Evolutionary conservation across 1,139 yeast species (phyloP).

Genomic region (Nadsonia commutata): DNA sequence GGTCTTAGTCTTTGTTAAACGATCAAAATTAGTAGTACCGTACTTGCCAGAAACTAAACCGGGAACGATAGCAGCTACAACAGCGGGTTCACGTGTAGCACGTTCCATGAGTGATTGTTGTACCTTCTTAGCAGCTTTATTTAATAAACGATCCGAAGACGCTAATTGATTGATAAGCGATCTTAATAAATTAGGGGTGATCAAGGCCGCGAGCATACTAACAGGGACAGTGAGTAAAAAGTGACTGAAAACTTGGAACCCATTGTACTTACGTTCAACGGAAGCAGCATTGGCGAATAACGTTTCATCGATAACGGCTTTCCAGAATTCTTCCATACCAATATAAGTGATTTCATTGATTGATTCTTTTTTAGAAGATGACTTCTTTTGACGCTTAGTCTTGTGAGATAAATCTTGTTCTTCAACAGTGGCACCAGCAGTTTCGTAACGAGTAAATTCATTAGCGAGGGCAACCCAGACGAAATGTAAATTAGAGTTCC

Average conservation of each 20-base stretch:
- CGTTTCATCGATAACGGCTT: conserved; percentile 61
- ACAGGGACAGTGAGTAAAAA: conserved; percentile 26
- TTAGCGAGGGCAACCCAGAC: conserved; percentile 62
- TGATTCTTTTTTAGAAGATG: conserved; percentile 23
- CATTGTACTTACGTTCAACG: conserved; percentile 77
- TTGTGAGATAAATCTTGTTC: conserved; percentile 1
- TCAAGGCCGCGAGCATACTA: conserved; percentile 28
- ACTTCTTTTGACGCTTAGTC: conserved; percentile 15
- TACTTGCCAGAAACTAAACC: conserved; percentile 33
- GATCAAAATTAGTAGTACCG: conserved; percentile 65
- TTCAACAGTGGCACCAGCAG: conserved; percentile 11
- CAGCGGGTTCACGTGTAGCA: conserved; percentile 12
- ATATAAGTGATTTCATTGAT: conserved; percentile 12
- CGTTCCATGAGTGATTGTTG: conserved; percentile 31
- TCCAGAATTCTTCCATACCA: conserved; percentile 61
- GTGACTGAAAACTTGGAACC: conserved; percentile 55
- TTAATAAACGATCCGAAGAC: conserved; percentile 47
- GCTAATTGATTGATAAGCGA: conserved; percentile 66
- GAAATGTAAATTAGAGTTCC: conserved; percentile 71
- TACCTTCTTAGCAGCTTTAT: conserved; percentile 48
- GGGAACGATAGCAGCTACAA: conserved; percentile 35
- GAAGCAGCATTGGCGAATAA: conserved; percentile 67
- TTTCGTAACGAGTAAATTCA: conserved; percentile 23
- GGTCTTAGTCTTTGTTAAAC: conserved; percentile 60
- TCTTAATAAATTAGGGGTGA: conserved; percentile 61